Evolutionary conservation across 139 green algal species (phyloP).

Genomic region (Nannochloris sp.): DNA sequence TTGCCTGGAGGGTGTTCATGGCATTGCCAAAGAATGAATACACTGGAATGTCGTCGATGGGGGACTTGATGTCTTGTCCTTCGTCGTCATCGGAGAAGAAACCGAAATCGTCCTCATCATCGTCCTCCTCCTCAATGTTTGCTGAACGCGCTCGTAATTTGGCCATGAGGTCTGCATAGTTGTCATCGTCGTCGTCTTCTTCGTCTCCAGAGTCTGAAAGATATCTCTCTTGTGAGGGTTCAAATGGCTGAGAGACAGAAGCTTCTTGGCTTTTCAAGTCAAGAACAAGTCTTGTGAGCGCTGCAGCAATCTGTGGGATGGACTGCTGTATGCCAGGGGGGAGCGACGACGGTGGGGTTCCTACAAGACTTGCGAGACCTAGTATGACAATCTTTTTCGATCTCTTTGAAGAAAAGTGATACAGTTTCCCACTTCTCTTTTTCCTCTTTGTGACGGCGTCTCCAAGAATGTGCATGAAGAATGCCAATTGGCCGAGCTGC

Average conservation of each 20-base stretch:
- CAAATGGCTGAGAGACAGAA: neutral
- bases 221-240: conserved; percentile 6
- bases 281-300: conserved; percentile 31
- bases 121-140: neutral
- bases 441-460: conserved; percentile 31
- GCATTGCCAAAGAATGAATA: conserved; percentile 55
- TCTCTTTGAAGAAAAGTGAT: conserved; percentile 54
- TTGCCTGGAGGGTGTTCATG: conserved; percentile 43
- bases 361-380: conserved; percentile 54
- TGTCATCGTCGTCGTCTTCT: conserved; percentile 20
- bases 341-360: conserved; percentile 36
- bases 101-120: conserved; percentile 9
- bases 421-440: conserved; percentile 32
- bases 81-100: conserved; percentile 37
- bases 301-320: conserved; percentile 25
- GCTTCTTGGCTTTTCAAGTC: conserved; percentile 36
- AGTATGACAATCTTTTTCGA: conserved; percentile 76
- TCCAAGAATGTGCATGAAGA: conserved; percentile 20
- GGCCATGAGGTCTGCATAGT: conserved; percentile 28
- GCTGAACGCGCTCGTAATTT: conserved; percentile 10
- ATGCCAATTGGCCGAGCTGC: conserved; percentile 22
- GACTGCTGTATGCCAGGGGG: conserved; percentile 29
- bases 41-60: conserved; percentile 60
- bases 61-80: conserved; percentile 33
- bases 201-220: conserved; percentile 2